These are phyloP conservation scores for Backusella liffmaniae DNA, from an alignment of 192 early-diverging fungal genomes.

Conservation along the genomic window DNA sequence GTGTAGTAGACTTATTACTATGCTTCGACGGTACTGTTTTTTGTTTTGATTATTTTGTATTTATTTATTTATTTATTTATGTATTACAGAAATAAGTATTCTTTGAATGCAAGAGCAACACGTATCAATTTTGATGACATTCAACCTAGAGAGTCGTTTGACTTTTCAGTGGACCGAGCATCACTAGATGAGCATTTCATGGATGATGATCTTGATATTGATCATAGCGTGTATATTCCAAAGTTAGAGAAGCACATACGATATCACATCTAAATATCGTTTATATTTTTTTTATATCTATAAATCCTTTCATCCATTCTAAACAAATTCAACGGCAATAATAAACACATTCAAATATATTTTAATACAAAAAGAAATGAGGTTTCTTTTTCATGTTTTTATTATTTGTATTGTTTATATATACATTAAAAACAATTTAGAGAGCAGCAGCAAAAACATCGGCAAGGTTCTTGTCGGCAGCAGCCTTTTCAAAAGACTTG, in stretches of 20 bases:
- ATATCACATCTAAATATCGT: neutral
- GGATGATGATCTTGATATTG: slow-evolving; percentile 16
- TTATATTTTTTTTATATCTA: neutral
- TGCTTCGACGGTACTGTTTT: slow-evolving; percentile 54
- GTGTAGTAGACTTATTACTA: slow-evolving; percentile 59
- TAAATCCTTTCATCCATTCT: too few relatives aligned
- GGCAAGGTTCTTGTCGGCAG: slow-evolving; percentile 58
- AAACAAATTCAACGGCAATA: neutral
- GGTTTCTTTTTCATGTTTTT: neutral
- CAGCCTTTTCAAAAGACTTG: slow-evolving; percentile 59
- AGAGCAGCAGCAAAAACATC: slow-evolving; percentile 55
- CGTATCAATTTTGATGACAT: slow-evolving; percentile 31
- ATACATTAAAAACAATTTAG: neutral
- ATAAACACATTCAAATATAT: neutral
- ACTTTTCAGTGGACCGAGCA: slow-evolving; percentile 12
- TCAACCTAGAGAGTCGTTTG: slow-evolving; percentile 13
- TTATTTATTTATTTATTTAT: neutral
- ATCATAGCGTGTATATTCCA: neutral
- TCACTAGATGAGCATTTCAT: neutral
- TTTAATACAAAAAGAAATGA: slow-evolving; percentile 1
- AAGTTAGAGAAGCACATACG: neutral
- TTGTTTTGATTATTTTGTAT: slow-evolving; percentile 7
- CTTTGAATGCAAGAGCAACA: slow-evolving; percentile 24
- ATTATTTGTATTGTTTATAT: neutral
- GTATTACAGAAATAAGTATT: slow-evolving; percentile 25